Conservation (phyloP, 2,329 filamentous ascomycete genomes). For the Neoscytalidium dimidiatum region DNA sequence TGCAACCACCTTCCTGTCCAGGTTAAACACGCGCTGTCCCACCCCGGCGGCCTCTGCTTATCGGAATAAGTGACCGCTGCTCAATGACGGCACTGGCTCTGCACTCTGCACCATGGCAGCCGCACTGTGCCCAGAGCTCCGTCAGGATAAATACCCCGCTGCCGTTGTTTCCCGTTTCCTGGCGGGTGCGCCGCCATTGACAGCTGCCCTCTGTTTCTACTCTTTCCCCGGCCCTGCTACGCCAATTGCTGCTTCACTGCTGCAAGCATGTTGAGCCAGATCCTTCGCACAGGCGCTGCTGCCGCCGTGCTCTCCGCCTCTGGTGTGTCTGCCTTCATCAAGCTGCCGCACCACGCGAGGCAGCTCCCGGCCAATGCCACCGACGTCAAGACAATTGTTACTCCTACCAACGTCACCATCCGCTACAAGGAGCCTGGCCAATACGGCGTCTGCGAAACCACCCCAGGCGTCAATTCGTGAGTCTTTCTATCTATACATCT, state of each 20-base stretch:
- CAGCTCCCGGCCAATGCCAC: constrained; percentile 42
- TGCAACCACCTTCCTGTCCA: neutral
- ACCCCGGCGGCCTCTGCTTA: neutral
- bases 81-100: constrained; percentile 7
- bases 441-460: constrained; percentile 53
- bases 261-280: constrained; percentile 1
- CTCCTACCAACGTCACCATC: constrained; percentile 48
- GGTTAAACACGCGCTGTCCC: neutral
- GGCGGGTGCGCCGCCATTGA: neutral
- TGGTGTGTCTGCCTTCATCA: neutral
- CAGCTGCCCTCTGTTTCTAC: neutral
- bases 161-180: no score
- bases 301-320: neutral
- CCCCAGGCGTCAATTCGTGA: constrained; percentile 51
- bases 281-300: neutral
- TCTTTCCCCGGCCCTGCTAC: neutral
- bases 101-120: neutral
- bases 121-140: neutral
- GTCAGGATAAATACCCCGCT: neutral
- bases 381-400: constrained; percentile 47
- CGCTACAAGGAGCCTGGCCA: constrained; percentile 55
- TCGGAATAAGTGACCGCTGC: neutral
- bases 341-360: constrained; percentile 14
- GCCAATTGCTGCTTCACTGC: neutral
- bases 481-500: no score